These are phyloP conservation scores for Alternaria novae-zelandiae DNA, from an alignment of 2,329 filamentous ascomycete genomes.

Conservation along the genomic window DNA sequence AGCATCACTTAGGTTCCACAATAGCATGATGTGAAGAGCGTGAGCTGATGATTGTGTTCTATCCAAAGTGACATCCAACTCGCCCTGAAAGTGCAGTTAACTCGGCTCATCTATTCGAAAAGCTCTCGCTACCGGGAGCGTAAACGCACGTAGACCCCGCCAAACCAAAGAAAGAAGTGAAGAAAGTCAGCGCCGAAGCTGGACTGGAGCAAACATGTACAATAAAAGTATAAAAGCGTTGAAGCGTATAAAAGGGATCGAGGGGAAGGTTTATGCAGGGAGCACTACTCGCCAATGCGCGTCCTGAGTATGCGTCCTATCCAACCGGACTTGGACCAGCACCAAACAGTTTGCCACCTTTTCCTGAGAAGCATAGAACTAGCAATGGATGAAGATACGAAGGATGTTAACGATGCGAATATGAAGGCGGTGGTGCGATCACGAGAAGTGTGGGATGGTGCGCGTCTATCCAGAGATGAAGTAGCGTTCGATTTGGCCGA, in stretches of 20 bases:
- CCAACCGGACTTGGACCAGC: neutral
- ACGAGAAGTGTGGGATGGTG: neutral
- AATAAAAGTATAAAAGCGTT: conserved; percentile 22
- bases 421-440: neutral
- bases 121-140: neutral
- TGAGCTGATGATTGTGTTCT: neutral
- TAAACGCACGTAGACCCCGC: neutral
- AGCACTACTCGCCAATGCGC: neutral
- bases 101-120: neutral
- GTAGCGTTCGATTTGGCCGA: neutral
- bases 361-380: neutral
- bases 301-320: neutral
- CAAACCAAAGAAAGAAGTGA: conserved; percentile 8
- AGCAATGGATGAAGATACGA: neutral
- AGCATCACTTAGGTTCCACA: neutral
- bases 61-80: neutral
- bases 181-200: conserved; percentile 15
- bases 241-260: conserved; percentile 10
- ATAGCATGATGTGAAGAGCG: neutral
- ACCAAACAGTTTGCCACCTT: neutral
- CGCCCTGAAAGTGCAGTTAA: neutral
- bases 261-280: conserved; percentile 16
- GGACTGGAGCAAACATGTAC: conserved; percentile 23
- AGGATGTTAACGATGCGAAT: neutral
- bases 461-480: neutral